Evolutionary conservation across 176 grass and related monocot genomes (phyloP), one percentile per base, ranked within the genome.

Genomic region (Miscanthus lutarioriparius): DNA sequence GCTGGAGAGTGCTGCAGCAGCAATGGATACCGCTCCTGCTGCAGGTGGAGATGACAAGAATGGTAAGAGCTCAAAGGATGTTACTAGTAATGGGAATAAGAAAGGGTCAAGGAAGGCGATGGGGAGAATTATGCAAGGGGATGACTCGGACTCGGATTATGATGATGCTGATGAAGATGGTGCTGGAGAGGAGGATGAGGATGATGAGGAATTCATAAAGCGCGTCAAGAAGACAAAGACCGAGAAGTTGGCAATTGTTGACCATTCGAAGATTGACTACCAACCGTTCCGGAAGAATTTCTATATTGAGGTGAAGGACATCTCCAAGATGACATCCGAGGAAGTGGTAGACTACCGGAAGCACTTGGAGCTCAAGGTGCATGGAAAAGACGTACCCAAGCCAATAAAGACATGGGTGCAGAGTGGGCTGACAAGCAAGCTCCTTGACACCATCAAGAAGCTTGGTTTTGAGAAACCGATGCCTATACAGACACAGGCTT

Each of bases 401-500:
- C 93, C 93, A 76, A 98, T 98, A 69, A 98, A 91, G 77, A 95
- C 69, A 56, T 98, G 96, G 96, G 85, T 92, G 35, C 96, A 98
- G 80, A 91, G 93, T 85, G 96, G 96, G 63, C 59, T 98, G 63
- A 91, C 91, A 9, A 95, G 89, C 78, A 98, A 98, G 91, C 84
- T 98, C 73, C 91, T 98, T 77, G 96, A 98, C 69, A 95, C 91
- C 4, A 95, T 98, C 79, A 98, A 95, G 91, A 98, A 98, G 88
- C 83, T 93, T 79, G 92, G 85, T 79, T 98, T 92, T 14, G 96
- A 98, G 78, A 95, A 95, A 82, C 96, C 93, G 1, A 98, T 98
- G 96, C 64, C 96, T 66, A 98, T 98, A 82, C 96, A 98, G 82
- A 25, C 86, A 40, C 96, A 98, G 75, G 96, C 96, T 0, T 66